Conservation (phyloP, 805 yeast species). For the Candida alai region DNA sequence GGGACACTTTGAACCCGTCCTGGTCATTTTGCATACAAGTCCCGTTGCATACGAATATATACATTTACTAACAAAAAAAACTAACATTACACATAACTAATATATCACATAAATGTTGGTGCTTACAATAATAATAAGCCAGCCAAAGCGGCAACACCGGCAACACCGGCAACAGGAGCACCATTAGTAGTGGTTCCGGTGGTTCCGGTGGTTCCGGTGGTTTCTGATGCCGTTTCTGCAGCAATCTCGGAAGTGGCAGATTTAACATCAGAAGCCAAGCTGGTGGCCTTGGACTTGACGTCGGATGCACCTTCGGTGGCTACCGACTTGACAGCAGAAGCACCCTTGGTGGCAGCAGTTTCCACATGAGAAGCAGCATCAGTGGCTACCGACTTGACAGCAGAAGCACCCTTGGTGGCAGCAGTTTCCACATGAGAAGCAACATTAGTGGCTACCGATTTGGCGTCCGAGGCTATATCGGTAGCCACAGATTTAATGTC, state of each 20-base stretch:
- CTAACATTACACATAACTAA: not conserved
- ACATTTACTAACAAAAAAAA: no score
- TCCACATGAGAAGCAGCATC: not conserved
- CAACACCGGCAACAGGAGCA: constrained; percentile 15
- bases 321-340: constrained; percentile 5
- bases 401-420: not conserved
- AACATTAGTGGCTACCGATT: constrained; percentile 3
- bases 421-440: constrained; percentile 10
- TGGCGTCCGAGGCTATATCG: not conserved
- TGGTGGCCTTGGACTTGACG: not conserved
- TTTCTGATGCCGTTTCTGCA: constrained; percentile 4
- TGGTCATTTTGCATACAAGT: no score
- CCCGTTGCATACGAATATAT: no score
- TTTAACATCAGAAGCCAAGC: not conserved
- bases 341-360: not conserved
- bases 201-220: constrained; percentile 7
- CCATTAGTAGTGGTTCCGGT: constrained; percentile 5
- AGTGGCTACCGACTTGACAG: not conserved
- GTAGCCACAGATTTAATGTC: constrained; percentile 6
- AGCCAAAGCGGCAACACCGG: constrained; percentile 23
- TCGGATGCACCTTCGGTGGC: not conserved
- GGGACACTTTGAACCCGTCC: no score
- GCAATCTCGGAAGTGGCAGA: constrained; percentile 4
- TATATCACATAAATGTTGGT: not conserved
- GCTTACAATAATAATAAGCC: constrained; percentile 23